phyloP scores from a whole-genome alignment of 108 stramenopile species.

The Cyclotella choctawhatcheeana region DNA sequence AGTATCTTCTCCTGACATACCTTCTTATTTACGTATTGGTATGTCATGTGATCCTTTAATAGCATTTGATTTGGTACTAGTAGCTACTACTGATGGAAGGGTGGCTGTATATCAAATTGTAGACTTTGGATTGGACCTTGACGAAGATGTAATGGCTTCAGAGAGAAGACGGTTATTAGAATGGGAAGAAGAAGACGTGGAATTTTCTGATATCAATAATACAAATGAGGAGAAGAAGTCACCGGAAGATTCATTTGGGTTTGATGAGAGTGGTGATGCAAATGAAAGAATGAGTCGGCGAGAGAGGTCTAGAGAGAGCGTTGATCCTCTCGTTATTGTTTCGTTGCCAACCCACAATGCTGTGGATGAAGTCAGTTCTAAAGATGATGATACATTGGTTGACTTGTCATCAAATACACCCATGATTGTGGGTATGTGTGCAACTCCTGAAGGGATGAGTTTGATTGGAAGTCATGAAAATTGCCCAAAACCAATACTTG shows the following conservation, averaged over 20 bases:
- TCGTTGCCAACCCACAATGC: not conserved
- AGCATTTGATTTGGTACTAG: slow-evolving; percentile 28
- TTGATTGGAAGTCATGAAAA: slow-evolving; percentile 19
- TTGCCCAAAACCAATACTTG: slow-evolving; percentile 5
- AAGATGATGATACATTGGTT: too few species aligned
- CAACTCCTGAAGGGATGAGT: slow-evolving; percentile 24
- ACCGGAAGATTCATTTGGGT: not conserved
- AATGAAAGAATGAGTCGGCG: slow-evolving; percentile 5
- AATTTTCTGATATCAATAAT: not conserved
- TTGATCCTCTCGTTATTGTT: slow-evolving; percentile 4
- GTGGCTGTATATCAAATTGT: slow-evolving; percentile 34
- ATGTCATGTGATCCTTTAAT: slow-evolving; percentile 43
- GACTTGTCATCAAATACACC: not conserved
- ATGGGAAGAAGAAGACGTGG: slow-evolving; percentile 48
- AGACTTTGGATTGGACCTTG: slow-evolving; percentile 27
- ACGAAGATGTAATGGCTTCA: slow-evolving; percentile 38
- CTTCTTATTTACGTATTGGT: slow-evolving; percentile 33
- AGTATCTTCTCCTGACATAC: slow-evolving; percentile 16
- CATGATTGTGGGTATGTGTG: slow-evolving; percentile 46
- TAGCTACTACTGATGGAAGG: slow-evolving; percentile 42
- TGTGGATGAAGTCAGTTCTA: not conserved
- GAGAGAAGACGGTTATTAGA: slow-evolving; percentile 32
- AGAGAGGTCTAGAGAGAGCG: not conserved
- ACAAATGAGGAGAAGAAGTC: slow-evolving; percentile 19
- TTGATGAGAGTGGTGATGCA: slow-evolving; percentile 1